phyloP scores from a whole-genome alignment of 148 eudicot species.

The Fagopyrum homotropicum region DNA sequence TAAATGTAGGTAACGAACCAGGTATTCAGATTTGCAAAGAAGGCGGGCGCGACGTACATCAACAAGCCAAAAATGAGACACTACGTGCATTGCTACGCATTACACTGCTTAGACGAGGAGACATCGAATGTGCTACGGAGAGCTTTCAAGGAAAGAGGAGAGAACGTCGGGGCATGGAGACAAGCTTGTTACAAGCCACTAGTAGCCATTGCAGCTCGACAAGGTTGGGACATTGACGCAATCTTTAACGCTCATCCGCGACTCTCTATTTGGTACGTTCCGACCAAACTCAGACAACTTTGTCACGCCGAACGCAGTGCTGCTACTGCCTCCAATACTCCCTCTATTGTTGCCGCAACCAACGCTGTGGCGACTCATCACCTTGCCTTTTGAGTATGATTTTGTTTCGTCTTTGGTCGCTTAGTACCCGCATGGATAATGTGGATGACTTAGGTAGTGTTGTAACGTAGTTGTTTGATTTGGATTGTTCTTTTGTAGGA shows the following conservation, averaged over 20 bases:
- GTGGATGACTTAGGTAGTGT: too few species aligned
- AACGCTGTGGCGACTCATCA: neutral
- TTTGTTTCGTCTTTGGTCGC: neutral
- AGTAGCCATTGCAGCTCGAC: slow-evolving; percentile 60
- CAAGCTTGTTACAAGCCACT: slow-evolving; percentile 87
- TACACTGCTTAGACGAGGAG: slow-evolving; percentile 85
- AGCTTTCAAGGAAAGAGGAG: slow-evolving; percentile 79
- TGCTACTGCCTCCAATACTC: slow-evolving; percentile 13
- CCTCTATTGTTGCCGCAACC: slow-evolving; percentile 10
- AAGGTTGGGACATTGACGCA: slow-evolving; percentile 95
- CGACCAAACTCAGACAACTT: slow-evolving; percentile 89
- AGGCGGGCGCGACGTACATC: slow-evolving; percentile 90
- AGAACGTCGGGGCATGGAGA: slow-evolving; percentile 87
- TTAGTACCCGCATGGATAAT: too few species aligned
- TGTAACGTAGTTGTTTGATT: too few species aligned
- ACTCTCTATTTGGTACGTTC: slow-evolving; percentile 85
- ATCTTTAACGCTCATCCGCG: slow-evolving; percentile 83
- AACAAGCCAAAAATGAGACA: slow-evolving; percentile 99
- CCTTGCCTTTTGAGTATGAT: neutral
- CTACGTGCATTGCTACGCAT: slow-evolving; percentile 92
- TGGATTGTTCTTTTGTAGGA: too few species aligned
- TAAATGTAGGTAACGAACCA: slow-evolving; percentile 73
- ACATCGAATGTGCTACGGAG: slow-evolving; percentile 61
- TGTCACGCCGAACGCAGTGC: slow-evolving; percentile 73
- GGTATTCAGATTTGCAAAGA: slow-evolving; percentile 86